A percentile compares a stretch with the other conserved stretches of the same genome.
phyloP scores from a whole-genome alignment of 805 yeast species.

The Candida vaughaniae region DNA sequence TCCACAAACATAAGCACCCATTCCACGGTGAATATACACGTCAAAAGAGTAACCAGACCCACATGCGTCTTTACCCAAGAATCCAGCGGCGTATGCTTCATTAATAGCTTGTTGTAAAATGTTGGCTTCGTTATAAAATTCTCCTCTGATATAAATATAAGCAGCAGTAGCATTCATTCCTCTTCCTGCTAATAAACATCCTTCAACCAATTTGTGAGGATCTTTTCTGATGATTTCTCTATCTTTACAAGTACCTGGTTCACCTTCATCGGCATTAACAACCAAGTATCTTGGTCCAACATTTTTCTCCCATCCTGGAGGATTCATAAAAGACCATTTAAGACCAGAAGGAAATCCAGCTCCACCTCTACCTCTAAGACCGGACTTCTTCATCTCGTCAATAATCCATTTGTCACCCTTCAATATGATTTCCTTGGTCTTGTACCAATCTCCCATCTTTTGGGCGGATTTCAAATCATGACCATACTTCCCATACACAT shows the following conservation, averaged over 20 bases:
- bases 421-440: conserved; percentile 78
- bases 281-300: conserved; percentile 86
- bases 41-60: conserved; percentile 85
- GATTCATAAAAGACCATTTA: conserved; percentile 93
- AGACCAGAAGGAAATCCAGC: conserved; percentile 92
- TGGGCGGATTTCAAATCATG: conserved; percentile 70
- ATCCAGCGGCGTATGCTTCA: conserved; percentile 81
- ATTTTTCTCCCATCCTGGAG: conserved; percentile 93
- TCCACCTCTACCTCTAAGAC: conserved; percentile 90
- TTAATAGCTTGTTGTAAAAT: conserved; percentile 77
- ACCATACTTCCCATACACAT: conserved; percentile 74
- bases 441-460: conserved; percentile 89
- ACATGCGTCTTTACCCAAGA: conserved; percentile 81
- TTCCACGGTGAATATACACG: conserved; percentile 83
- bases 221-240: conserved; percentile 89
- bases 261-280: conserved; percentile 93
- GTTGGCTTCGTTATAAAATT: conserved; percentile 79
- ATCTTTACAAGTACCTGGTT: conserved; percentile 93
- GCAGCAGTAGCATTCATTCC: conserved; percentile 95
- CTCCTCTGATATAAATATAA: conserved; percentile 87
- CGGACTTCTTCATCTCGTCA: conserved; percentile 80
- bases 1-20: conserved; percentile 93
- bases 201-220: conserved; percentile 89
- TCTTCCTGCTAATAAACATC: conserved; percentile 86
- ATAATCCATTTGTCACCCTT: conserved; percentile 91